A percentile compares a stretch with the other conserved stretches of the same genome.
Evolutionary conservation across 805 yeast species (phyloP).

Genomic region (Kluyveromyces wickerhamii): DNA sequence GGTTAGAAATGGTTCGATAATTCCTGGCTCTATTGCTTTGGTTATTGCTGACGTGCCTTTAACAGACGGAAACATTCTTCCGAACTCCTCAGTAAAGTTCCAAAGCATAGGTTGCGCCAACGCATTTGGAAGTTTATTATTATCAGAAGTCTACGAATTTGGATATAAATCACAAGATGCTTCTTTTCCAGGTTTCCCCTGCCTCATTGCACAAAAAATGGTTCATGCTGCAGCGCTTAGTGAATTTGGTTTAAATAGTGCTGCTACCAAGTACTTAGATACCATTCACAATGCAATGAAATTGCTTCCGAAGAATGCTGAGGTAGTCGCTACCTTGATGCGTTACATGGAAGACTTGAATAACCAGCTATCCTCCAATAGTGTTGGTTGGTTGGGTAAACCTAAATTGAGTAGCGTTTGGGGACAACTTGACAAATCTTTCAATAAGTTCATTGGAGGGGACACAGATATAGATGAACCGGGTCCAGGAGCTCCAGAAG

Average conservation of each 20-base stretch:
- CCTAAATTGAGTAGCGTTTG: constrained; percentile 75
- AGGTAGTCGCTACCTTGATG: constrained; percentile 29
- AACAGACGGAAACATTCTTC: constrained; percentile 23
- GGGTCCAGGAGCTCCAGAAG: constrained; percentile 30
- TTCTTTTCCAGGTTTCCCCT: constrained; percentile 36
- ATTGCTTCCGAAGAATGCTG: constrained; percentile 31
- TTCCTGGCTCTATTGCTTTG: constrained; percentile 40
- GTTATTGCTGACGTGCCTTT: constrained; percentile 42
- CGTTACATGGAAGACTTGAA: constrained; percentile 33
- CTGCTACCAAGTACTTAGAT: constrained; percentile 61
- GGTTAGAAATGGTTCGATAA: constrained; percentile 22
- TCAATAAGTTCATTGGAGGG: constrained; percentile 76
- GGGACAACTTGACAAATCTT: constrained; percentile 80
- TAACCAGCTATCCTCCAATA: constrained; percentile 41
- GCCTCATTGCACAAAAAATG: constrained; percentile 52
- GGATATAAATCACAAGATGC: constrained; percentile 28
- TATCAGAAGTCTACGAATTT: constrained; percentile 68
- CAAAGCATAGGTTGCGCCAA: constrained; percentile 33
- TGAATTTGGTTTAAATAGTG: constrained; percentile 52
- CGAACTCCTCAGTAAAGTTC: constrained; percentile 31
- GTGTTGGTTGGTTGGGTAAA: constrained; percentile 72
- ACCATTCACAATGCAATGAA: constrained; percentile 35
- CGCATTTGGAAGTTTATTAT: constrained; percentile 39
- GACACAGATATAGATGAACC: constrained; percentile 46
- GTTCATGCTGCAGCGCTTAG: constrained; percentile 61